phyloP scores from a whole-genome alignment of 345 rosid species.

The Arabidopsis arenosa region DNA sequence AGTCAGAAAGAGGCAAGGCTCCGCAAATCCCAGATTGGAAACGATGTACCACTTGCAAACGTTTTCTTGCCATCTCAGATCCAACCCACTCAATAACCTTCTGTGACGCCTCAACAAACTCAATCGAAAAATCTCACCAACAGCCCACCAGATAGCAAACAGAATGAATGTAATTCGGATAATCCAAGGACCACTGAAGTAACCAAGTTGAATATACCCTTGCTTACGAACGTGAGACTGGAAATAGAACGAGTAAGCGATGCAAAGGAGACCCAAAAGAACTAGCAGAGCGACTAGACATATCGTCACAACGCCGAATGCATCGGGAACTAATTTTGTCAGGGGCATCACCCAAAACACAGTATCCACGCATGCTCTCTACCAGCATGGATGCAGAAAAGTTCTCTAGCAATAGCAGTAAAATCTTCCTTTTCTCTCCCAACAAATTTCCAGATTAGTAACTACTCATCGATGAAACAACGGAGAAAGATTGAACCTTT shows the following conservation, averaged over 20 bases:
- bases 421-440: conserved; percentile 40
- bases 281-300: conserved; percentile 78
- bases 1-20: conserved; percentile 92
- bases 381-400: conserved; percentile 95
- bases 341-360: conserved; percentile 99
- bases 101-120: conserved; percentile 72
- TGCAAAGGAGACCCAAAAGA: conserved; percentile 81
- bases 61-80: conserved; percentile 80
- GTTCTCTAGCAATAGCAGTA: conserved; percentile 53
- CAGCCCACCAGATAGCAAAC: conserved; percentile 84
- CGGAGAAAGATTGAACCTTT: conserved; percentile 34
- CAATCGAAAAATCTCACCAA: conserved; percentile 80
- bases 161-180: conserved; percentile 72
- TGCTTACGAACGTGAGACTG: conserved; percentile 70
- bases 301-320: conserved; percentile 95
- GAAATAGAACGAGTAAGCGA: conserved; percentile 78
- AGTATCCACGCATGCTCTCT: conserved; percentile 98
- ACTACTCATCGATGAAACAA: conserved; percentile 29
- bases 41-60: conserved; percentile 89
- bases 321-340: conserved; percentile 92
- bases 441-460: conserved; percentile 37
- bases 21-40: conserved; percentile 94
- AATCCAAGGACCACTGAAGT: conserved; percentile 92
- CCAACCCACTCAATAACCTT: conserved; percentile 59
- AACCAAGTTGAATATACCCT: conserved; percentile 65